Percentiles rank a stretch among this genome's conserved stretches.
These are phyloP conservation scores for Saturnispora halmiae DNA, from an alignment of 805 yeast species.

Conservation along the genomic window DNA sequence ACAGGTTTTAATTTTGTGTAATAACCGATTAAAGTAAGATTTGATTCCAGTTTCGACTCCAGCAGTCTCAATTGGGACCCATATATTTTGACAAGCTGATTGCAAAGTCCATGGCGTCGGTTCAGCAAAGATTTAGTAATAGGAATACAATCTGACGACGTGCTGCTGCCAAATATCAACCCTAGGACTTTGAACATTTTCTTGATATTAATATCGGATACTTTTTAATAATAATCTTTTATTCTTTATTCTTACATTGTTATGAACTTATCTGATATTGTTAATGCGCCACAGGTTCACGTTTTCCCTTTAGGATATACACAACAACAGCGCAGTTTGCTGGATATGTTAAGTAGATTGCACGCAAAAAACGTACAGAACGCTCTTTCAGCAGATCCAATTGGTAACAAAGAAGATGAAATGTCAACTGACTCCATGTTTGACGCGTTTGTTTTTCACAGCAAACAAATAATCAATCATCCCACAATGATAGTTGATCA, in stretches of 20 bases:
- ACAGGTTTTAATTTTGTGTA: constrained; percentile 6
- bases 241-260: neutral
- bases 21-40: constrained; percentile 7
- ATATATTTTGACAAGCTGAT: constrained; percentile 9
- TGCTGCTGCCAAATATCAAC: constrained; percentile 7
- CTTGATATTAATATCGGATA: neutral
- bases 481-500: constrained; percentile 70
- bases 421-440: constrained; percentile 29
- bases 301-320: constrained; percentile 38
- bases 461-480: constrained; percentile 48
- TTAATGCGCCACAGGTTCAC: constrained; percentile 15
- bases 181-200: constrained; percentile 12
- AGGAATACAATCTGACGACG: constrained; percentile 1
- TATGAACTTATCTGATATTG: constrained; percentile 6
- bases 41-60: neutral
- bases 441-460: constrained; percentile 36
- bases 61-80: constrained; percentile 11
- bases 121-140: constrained; percentile 13
- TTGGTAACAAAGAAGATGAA: neutral
- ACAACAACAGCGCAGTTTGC: constrained; percentile 34
- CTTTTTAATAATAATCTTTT: no score
- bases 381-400: constrained; percentile 1
- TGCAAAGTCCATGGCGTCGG: constrained; percentile 10
- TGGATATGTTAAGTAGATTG: constrained; percentile 35
- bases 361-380: constrained; percentile 26